Base-by-base conservation (phyloP, 306 rosid species). In the Echinosophora koreensis region DNA sequence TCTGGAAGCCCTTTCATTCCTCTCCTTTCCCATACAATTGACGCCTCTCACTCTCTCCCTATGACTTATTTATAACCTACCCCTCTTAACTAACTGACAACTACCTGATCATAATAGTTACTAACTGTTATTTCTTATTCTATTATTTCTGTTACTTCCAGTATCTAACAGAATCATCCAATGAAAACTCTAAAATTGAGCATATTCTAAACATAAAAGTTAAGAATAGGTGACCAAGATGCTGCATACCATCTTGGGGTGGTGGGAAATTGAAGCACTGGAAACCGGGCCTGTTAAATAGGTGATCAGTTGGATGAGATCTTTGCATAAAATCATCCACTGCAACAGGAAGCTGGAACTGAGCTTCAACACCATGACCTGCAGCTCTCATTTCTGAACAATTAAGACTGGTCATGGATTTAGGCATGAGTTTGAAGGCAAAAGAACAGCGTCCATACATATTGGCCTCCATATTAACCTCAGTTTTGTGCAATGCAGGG, bases 321-420 rank as follows among this genome's bases (percentile, higher is more conserved):
- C 96, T 89, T 85, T 90, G 99, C 99, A 95, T 95, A 80, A 95
- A 95, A 85, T 95, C 99, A 78, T 95, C 98, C 68, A 95, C 99
- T 6, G 91, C 87, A 66, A 95, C 87, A 67, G 97, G 97, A 77
- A 89, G 92, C 86, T 88, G 98, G 79, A 92, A 95, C 84, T 91
- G 98, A 76, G 95, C 85, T 73, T 95, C 99, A 54, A 95, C 90
- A 61, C 97, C 98, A 57, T 92, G 96, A 72, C 99, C 99, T 18
- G 98, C 97, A 0, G 94, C 94, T 78, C 94, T 91, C 99, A 95
- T 95, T 84, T 92, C 98, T 41, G 99, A 91, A 89, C 99, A 95
- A 76, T 86, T 92, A 69, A 95, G 89, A 77, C 83, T 87, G 76
- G 90, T 86, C 98, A 88, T 92, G 70, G 99, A 88, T 84, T 91